These are phyloP conservation scores for Thielaviopsis cerberus DNA, from an alignment of 2,329 filamentous ascomycete genomes.

Conservation along the genomic window DNA sequence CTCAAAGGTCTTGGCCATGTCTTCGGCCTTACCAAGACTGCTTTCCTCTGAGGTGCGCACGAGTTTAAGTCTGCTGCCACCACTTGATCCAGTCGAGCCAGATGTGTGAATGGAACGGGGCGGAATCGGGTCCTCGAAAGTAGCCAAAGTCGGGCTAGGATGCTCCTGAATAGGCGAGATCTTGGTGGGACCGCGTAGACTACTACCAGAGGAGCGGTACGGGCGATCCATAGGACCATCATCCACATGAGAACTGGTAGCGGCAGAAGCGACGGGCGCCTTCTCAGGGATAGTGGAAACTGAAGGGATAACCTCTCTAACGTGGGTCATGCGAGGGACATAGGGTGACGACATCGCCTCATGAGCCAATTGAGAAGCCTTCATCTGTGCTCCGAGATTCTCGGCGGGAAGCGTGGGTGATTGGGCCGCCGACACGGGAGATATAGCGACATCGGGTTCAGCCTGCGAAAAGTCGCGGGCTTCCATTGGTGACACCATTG, in stretches of 20 bases:
- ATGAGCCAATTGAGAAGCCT: not conserved
- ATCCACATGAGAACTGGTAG: constrained; percentile 15
- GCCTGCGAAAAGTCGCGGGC: constrained; percentile 1
- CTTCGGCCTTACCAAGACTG: constrained; percentile 27
- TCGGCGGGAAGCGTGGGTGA: constrained; percentile 9
- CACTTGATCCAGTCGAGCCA: constrained; percentile 33
- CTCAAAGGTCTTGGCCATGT: constrained; percentile 53
- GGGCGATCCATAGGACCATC: constrained; percentile 13
- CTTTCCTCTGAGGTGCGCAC: constrained; percentile 41
- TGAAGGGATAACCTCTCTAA: not conserved
- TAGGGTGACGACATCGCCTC: not conserved
- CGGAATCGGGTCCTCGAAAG: constrained; percentile 1
- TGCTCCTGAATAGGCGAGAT: constrained; percentile 11
- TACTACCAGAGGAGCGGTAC: constrained; percentile 3
- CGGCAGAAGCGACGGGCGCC: not conserved
- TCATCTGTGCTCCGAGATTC: constrained; percentile 3
- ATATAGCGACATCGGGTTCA: constrained; percentile 1
- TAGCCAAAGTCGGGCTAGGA: constrained; percentile 7
- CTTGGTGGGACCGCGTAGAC: constrained; percentile 7
- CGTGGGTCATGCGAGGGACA: constrained; percentile 2
- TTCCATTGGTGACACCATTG: not conserved
- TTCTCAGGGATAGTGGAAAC: not conserved
- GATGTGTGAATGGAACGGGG: constrained; percentile 27
- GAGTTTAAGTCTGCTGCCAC: constrained; percentile 31
- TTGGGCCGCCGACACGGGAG: constrained; percentile 2